These are phyloP conservation scores for Phytophthora foliorum DNA, from an alignment of 352 stramenopile species.

Conservation along the genomic window DNA sequence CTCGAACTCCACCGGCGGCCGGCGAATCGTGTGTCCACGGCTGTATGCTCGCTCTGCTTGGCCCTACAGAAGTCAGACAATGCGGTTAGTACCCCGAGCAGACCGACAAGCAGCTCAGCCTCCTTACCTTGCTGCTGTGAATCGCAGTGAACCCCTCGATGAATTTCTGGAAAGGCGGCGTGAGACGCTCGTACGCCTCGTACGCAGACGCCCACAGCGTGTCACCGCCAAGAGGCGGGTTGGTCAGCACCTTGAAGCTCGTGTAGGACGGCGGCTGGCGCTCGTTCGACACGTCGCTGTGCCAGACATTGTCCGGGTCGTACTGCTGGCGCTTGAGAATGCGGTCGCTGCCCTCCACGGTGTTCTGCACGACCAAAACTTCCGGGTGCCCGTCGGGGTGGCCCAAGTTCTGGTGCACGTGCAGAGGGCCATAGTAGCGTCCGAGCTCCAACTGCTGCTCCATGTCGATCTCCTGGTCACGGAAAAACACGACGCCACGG, in stretches of 20 bases:
- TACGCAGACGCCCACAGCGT: slow-evolving; percentile 54
- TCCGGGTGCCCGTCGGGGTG: slow-evolving; percentile 27
- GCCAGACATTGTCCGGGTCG: slow-evolving; percentile 45
- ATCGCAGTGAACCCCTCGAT: slow-evolving; percentile 51
- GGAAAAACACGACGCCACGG: slow-evolving; percentile 25
- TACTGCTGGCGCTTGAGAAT: slow-evolving; percentile 34
- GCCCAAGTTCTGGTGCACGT: slow-evolving; percentile 29
- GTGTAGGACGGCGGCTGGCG: slow-evolving; percentile 42
- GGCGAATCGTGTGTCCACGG: slow-evolving; percentile 40
- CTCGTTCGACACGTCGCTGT: slow-evolving; percentile 51
- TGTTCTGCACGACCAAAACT: slow-evolving; percentile 25
- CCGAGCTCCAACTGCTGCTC: slow-evolving; percentile 21
- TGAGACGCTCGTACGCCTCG: slow-evolving; percentile 58
- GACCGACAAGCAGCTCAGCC: neutral
- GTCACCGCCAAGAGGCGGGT: slow-evolving; percentile 46
- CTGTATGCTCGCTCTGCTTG: slow-evolving; percentile 41
- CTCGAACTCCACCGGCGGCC: slow-evolving; percentile 44
- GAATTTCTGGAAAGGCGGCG: slow-evolving; percentile 47
- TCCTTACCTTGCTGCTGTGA: slow-evolving; percentile 51
- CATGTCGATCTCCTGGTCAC: slow-evolving; percentile 26
- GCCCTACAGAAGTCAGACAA: neutral
- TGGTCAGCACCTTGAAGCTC: slow-evolving; percentile 38
- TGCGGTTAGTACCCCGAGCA: neutral
- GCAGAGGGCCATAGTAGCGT: slow-evolving; percentile 25
- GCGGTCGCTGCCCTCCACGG: slow-evolving; percentile 18